These are phyloP conservation scores for Elsinoe perseae DNA, from an alignment of 2,329 filamentous ascomycete species.

Conservation along the genomic window DNA sequence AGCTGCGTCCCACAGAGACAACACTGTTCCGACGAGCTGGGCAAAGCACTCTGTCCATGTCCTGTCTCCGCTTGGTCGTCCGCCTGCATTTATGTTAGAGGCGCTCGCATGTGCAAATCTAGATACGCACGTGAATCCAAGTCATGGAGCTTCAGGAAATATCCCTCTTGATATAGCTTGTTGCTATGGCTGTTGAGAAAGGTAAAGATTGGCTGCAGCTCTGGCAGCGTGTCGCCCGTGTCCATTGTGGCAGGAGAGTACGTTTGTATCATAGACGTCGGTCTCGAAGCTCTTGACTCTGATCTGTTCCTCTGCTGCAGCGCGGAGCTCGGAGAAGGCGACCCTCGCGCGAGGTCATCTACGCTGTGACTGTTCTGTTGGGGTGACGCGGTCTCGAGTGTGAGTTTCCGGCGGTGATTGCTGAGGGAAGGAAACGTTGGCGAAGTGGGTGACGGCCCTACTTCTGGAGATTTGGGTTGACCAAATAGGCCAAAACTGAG, in stretches of 20 bases:
- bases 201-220: conserved; percentile 88
- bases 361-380: conserved; percentile 11
- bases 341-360: conserved; percentile 14
- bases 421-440: conserved; percentile 15
- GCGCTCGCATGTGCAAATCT: neutral
- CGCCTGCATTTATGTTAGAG: conserved; percentile 51
- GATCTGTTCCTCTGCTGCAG: conserved; percentile 31
- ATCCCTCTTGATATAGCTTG: conserved; percentile 95
- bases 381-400: conserved; percentile 17
- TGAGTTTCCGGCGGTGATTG: conserved; percentile 18
- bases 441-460: conserved; percentile 8
- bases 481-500: conserved; percentile 15
- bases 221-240: conserved; percentile 75
- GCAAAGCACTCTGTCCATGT: conserved; percentile 97
- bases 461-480: conserved; percentile 10
- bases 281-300: conserved; percentile 48
- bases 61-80: conserved; percentile 74
- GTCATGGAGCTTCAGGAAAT: conserved; percentile 94
- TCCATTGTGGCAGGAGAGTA: conserved; percentile 84
- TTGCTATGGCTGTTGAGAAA: conserved; percentile 92
- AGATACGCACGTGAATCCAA: conserved; percentile 71
- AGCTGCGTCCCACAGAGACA: conserved; percentile 92
- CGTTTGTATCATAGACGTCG: conserved; percentile 76
- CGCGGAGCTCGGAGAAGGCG: conserved; percentile 28
- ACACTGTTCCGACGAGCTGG: conserved; percentile 86